Evolutionary conservation across 2,329 filamentous ascomycete genomes (phyloP), one percentile per base, ranked within the genome.

Genomic region (Pseudocercospora crystallina): DNA sequence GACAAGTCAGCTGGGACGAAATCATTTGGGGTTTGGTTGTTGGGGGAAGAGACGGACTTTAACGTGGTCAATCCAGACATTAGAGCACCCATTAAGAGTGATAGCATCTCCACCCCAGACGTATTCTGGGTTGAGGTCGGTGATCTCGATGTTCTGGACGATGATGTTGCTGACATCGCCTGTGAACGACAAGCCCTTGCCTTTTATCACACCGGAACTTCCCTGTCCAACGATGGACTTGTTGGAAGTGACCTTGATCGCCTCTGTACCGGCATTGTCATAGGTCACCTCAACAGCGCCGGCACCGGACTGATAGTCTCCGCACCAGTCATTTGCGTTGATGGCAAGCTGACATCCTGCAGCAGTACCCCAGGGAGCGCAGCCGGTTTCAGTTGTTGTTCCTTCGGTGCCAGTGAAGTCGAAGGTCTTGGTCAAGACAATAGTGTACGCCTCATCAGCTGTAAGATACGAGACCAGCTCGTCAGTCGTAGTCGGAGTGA

Each of bases 381-480:
- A 85, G 15, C 82, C 82, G 12, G 72, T 75, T 35, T 66, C 74
- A 26, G 72, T 79, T 5, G 71, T 72, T 3, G 72, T 77, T 34
- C 81, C 81, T 65, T 83, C 80, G 9, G 73, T 75, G 33, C 73
- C 75, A 30, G 71, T 76, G 72, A 82, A 84, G 70, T 81, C 76
- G 62, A 78, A 64, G 13, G 64, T 66, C 51, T 81, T 79, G 63
- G 76, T 74, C 26, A 85, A 71, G 47, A 85, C 73, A 59, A 86
- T 84, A 53, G 79, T 77, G 17, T 81, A 77, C 10, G 82, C 61
- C 14, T 71, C 65, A 47, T 67, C 69, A 65, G 84, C 80, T 8
- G 73, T 72, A 5, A 86, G 76, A 70, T 83, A 85, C 34, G 71
- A 75, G 65, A 79, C 77, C 40, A 85, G 77, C 75, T 86, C 73